A percentile compares a stretch with the other conserved stretches of the same genome.
Evolutionary conservation across 768 basidiomycete species (phyloP).

Genomic region (Boletales sp.): DNA sequence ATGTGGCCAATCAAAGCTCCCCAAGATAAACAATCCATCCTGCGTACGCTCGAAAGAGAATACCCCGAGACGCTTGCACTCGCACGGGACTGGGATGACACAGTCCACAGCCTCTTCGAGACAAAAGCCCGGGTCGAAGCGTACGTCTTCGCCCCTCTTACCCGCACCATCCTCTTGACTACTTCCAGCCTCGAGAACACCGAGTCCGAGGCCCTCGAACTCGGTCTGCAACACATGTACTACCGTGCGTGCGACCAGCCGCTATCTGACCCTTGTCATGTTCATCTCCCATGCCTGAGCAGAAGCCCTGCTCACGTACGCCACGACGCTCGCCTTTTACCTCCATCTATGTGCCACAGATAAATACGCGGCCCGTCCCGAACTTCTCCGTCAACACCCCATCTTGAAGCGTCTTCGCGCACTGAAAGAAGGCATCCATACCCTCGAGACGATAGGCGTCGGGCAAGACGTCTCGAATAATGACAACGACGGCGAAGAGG

Average conservation of each 20-base stretch:
- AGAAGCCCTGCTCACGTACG: slow-evolving; percentile 91
- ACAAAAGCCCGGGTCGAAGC: slow-evolving; percentile 50
- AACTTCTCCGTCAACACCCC: slow-evolving; percentile 64
- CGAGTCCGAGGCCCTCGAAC: slow-evolving; percentile 48
- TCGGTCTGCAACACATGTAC: slow-evolving; percentile 79
- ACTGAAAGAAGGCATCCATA: slow-evolving; percentile 77
- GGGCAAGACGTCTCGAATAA: slow-evolving; percentile 47
- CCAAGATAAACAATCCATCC: slow-evolving; percentile 54
- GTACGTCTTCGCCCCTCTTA: slow-evolving; percentile 36
- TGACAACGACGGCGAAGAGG: slow-evolving; percentile 41
- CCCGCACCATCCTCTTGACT: neutral
- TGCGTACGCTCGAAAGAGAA: slow-evolving; percentile 70
- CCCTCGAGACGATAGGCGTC: slow-evolving; percentile 85
- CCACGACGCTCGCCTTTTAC: slow-evolving; percentile 89
- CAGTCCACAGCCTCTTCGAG: slow-evolving; percentile 49
- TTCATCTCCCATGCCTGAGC: slow-evolving; percentile 6
- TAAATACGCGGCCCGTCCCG: slow-evolving; percentile 58
- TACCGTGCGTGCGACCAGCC: slow-evolving; percentile 62
- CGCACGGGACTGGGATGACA: slow-evolving; percentile 81
- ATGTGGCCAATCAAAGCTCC: slow-evolving; percentile 29
- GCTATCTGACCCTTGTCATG: neutral
- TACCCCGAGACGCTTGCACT: slow-evolving; percentile 78
- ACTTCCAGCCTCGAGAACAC: slow-evolving; percentile 44
- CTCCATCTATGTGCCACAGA: slow-evolving; percentile 75
- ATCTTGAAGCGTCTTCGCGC: slow-evolving; percentile 73